Percentiles rank a stretch among this genome's conserved stretches.
Conservation (phyloP, 2,329 filamentous ascomycete species). For the Trichoderma lentiforme region DNA sequence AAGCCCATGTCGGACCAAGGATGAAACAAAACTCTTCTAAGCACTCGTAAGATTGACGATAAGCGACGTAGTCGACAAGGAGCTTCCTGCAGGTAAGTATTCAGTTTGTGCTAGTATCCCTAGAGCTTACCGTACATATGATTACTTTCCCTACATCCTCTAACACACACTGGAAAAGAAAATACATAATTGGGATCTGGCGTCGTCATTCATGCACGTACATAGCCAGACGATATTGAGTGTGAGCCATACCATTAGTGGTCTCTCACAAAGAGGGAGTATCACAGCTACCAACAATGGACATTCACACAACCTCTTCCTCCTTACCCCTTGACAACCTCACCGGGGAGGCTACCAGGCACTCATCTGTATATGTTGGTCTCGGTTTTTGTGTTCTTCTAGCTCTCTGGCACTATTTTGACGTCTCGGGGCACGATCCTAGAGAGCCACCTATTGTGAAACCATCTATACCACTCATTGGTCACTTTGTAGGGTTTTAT, state of each 20-base stretch:
- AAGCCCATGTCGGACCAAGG: background rate
- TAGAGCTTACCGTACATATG: background rate
- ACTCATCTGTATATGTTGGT: background rate
- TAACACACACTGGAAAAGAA: background rate
- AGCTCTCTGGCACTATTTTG: background rate
- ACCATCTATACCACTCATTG: background rate
- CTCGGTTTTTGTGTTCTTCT: background rate
- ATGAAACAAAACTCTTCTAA: background rate
- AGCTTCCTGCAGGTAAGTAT: background rate
- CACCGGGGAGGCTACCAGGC: background rate
- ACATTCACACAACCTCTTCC: background rate
- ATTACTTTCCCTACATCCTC: background rate
- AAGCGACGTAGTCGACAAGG: background rate
- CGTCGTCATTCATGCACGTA: background rate
- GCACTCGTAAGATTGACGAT: background rate
- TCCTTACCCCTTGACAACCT: background rate
- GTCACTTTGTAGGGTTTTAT: background rate
- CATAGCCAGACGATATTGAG: background rate
- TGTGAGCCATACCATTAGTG: background rate
- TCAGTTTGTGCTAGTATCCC: background rate
- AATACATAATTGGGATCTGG: background rate
- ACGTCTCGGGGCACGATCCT: background rate
- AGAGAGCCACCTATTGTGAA: background rate
- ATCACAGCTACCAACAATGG: background rate
- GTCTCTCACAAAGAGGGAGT: background rate